Evolutionary conservation across 2,329 filamentous ascomycete genomes (phyloP).

Genomic region (Penicillium palitans): DNA sequence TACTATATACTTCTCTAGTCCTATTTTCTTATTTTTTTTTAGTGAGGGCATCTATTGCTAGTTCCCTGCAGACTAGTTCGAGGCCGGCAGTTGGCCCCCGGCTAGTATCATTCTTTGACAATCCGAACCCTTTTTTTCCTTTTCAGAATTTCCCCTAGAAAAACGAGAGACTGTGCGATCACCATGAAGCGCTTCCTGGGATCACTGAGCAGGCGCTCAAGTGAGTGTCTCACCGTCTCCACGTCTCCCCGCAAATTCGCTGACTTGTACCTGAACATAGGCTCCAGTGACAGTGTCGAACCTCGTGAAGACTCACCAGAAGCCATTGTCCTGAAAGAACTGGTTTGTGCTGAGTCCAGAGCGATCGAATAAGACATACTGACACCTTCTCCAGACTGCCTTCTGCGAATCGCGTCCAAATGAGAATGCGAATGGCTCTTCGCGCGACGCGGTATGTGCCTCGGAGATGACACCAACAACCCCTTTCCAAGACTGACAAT

Average conservation of each 20-base stretch:
- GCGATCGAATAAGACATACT: slow-evolving; percentile 2
- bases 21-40: not conserved
- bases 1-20: not conserved
- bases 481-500: slow-evolving; percentile 2
- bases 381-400: slow-evolving; percentile 56
- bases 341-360: slow-evolving; percentile 33
- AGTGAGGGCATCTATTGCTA: slow-evolving; percentile 1
- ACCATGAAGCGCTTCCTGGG: slow-evolving; percentile 42
- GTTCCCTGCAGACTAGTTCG: slow-evolving; percentile 3
- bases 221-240: slow-evolving; percentile 25
- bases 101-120: slow-evolving; percentile 1
- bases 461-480: not conserved
- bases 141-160: not conserved
- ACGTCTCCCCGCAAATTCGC: slow-evolving; percentile 8
- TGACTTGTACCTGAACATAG: slow-evolving; percentile 17
- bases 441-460: slow-evolving; percentile 54
- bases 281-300: slow-evolving; percentile 23
- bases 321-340: slow-evolving; percentile 41
- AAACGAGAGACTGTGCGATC: not conserved
- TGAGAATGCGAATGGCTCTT: slow-evolving; percentile 35
- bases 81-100: not conserved
- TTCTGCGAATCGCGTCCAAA: slow-evolving; percentile 72
- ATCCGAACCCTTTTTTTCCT: not conserved
- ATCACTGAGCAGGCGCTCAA: slow-evolving; percentile 33
- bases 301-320: slow-evolving; percentile 43